Evolutionary conservation across 163 green algal species (phyloP), one percentile per base, ranked within the genome.

Genomic region (Scenedesmus sp.): DNA sequence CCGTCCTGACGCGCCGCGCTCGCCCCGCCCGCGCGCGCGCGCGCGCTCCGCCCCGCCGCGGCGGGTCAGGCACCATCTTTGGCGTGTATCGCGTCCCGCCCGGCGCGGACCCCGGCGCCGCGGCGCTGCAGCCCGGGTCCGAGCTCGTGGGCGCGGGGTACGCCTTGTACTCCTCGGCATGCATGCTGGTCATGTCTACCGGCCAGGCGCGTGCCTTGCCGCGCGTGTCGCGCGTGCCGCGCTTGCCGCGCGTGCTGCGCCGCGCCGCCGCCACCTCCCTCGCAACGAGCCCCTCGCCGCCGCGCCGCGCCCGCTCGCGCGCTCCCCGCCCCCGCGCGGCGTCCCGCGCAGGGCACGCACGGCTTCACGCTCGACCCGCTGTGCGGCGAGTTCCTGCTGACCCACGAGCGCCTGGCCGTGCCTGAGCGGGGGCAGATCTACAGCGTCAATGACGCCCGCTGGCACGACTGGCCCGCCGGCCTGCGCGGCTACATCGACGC

Each of bases 381-480:
- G n/a, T 65, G 94, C 10, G 94, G 95, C 51, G 94, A 98, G 85
- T 98, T 97, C 83, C 87, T 98, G 58, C 88, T 98, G 29, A 93
- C 87, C 22, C 93, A 98, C 86, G 77, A 62, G 57, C 63, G 93
- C 87, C 93, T 98, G 50, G 87, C 89, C 62, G 88, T 96, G 11
- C 89, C 90, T 3, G 1, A 76, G 20, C 67, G 80, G 31, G 94
- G 84, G 5, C 79, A 94, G 88, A 98, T 98, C 86, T 99, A 99
- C 88, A 91, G 90, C 13, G 95, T 98, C 84, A 99, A 99, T 84
- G 94, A 99, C 83, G 95, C 83, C 20, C 75, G 96, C 72, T 97
- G 94, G 82, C 29, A 75, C 48, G 80, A 89, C 60, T 97, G 93
- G 80, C 80, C 80, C 26, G 47, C 39, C 4, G 86, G 86, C 11